A percentile compares a stretch with the other conserved stretches of the same genome.
These are phyloP conservation scores for Omphalotus guepiniiformis DNA, from an alignment of 768 basidiomycete genomes.

Conservation along the genomic window DNA sequence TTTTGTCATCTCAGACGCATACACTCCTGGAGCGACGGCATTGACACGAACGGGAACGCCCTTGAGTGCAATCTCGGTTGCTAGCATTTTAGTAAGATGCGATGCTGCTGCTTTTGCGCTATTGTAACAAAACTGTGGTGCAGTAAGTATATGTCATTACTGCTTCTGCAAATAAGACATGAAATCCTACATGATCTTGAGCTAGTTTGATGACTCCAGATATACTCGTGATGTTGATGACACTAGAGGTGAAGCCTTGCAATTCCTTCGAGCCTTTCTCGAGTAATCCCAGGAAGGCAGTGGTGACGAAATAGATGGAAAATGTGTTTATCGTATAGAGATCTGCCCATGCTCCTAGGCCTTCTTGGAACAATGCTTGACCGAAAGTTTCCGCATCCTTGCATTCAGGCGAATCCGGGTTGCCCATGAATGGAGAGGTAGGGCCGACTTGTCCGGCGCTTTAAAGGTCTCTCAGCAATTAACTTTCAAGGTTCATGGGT, in stretches of 20 bases:
- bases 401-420: slow-evolving; percentile 52
- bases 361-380: slow-evolving; percentile 64
- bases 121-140: slow-evolving; percentile 71
- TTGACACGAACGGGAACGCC: slow-evolving; percentile 67
- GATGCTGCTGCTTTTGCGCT: slow-evolving; percentile 74
- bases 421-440: slow-evolving; percentile 48
- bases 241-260: slow-evolving; percentile 51
- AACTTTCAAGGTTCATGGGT: background rate
- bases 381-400: slow-evolving; percentile 65
- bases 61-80: slow-evolving; percentile 72
- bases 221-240: slow-evolving; percentile 77
- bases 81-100: slow-evolving; percentile 72
- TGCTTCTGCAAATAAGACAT: background rate
- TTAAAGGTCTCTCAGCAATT: background rate
- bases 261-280: slow-evolving; percentile 65
- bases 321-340: slow-evolving; percentile 67
- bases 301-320: slow-evolving; percentile 74
- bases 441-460: slow-evolving; percentile 80
- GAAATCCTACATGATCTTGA: slow-evolving; percentile 65
- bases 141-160: background rate
- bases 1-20: slow-evolving; percentile 72
- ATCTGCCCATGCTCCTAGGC: slow-evolving; percentile 57
- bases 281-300: slow-evolving; percentile 71
- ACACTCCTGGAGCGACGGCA: slow-evolving; percentile 73
- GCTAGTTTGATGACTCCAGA: slow-evolving; percentile 68